Evolutionary conservation across 1,284 basidiomycete species (phyloP).

Genomic region (Ganoderma multipileum): DNA sequence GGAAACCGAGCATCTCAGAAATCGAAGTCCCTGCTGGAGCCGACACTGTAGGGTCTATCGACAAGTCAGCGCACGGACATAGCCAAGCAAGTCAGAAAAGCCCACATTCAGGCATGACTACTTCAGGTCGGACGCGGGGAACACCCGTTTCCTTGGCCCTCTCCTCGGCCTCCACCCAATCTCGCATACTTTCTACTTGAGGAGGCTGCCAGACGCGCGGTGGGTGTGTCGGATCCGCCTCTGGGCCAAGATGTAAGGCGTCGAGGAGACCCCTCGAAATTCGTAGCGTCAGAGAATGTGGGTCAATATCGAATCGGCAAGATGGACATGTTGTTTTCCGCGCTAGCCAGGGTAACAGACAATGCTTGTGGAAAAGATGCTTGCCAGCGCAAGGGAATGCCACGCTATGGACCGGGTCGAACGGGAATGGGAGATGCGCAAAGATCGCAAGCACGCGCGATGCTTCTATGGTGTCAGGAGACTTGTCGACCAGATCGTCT

Average conservation of each 20-base stretch:
- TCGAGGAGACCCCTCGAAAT: slow-evolving; percentile 13
- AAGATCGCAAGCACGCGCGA: slow-evolving; percentile 12
- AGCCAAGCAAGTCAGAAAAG: not conserved
- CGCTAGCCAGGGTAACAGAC: slow-evolving; percentile 40
- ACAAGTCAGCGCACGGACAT: not conserved
- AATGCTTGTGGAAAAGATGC: slow-evolving; percentile 40
- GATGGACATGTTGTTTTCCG: slow-evolving; percentile 43
- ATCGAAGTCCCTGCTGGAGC: not conserved
- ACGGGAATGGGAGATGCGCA: slow-evolving; percentile 31
- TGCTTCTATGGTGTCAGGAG: slow-evolving; percentile 4
- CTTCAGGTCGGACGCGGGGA: slow-evolving; percentile 20
- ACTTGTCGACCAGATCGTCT: slow-evolving; percentile 31
- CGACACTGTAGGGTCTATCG: slow-evolving; percentile 1
- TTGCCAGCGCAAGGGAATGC: slow-evolving; percentile 42
- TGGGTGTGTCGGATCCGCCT: not conserved
- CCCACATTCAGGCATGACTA: slow-evolving; percentile 27
- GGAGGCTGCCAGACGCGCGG: slow-evolving; percentile 36
- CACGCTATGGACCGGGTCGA: slow-evolving; percentile 23
- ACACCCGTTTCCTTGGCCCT: slow-evolving; percentile 18
- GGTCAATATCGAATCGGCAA: slow-evolving; percentile 42
- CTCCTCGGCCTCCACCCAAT: slow-evolving; percentile 39
- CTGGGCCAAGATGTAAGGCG: not conserved
- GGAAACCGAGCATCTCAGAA: slow-evolving; percentile 8
- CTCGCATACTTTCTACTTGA: slow-evolving; percentile 25
- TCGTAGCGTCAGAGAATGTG: slow-evolving; percentile 37